These are phyloP conservation scores for Arthromyces matolae DNA, from an alignment of 768 basidiomycete genomes.

Conservation along the genomic window DNA sequence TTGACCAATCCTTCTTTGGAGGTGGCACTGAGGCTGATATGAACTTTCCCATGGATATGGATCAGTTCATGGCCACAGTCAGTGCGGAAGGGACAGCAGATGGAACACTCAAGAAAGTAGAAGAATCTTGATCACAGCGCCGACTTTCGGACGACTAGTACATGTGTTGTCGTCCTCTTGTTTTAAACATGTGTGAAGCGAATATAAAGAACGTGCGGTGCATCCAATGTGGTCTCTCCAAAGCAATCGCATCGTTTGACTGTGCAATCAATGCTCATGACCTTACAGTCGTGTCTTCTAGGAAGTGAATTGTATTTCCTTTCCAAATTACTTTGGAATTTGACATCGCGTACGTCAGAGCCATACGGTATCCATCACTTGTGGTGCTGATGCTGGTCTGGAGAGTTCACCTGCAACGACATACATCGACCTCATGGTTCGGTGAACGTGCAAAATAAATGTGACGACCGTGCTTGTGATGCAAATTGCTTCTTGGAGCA, in stretches of 20 bases:
- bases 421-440: conserved; percentile 8
- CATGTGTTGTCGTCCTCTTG: background rate
- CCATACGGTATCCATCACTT: background rate
- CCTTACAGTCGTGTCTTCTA: background rate
- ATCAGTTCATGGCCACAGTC: conserved; percentile 45
- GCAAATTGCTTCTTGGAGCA: too few relatives aligned
- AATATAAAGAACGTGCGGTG: background rate
- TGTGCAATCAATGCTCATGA: too few relatives aligned
- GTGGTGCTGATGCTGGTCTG: background rate
- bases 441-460: too few relatives aligned
- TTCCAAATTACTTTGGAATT: background rate
- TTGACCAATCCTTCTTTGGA: conserved; percentile 42
- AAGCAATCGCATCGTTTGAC: too few relatives aligned
- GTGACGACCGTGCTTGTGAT: too few relatives aligned
- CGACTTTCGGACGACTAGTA: background rate
- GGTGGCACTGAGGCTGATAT: conserved; percentile 36
- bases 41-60: conserved; percentile 50
- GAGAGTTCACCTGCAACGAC: background rate
- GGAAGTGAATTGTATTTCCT: background rate
- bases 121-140: conserved; percentile 1
- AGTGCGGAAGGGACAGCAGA: conserved; percentile 18
- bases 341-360: background rate
- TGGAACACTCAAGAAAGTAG: conserved; percentile 3
- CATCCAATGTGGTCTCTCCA: too few relatives aligned
- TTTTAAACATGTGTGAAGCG: background rate